Evolutionary conservation across 78 protist species (phyloP).

Genomic region (Cyanophora paradoxa): DNA sequence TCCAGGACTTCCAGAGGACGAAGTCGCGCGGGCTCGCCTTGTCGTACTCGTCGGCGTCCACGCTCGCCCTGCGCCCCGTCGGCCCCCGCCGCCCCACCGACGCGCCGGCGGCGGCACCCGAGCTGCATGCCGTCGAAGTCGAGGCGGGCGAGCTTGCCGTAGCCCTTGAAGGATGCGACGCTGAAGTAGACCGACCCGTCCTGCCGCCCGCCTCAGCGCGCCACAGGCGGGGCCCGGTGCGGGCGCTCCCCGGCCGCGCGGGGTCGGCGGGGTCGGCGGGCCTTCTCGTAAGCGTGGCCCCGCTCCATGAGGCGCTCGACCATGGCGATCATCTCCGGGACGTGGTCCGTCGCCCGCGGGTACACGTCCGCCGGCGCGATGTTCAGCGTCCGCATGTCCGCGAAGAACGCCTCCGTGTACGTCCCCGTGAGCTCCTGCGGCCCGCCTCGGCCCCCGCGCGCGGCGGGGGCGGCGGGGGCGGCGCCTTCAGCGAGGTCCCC

Average conservation of each 20-base stretch:
- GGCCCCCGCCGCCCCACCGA: conserved; percentile 7
- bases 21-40: conserved; percentile 33
- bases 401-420: conserved; percentile 29
- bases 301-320: conserved; percentile 9
- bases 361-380: conserved; percentile 11
- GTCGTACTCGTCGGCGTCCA: background rate
- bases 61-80: no score
- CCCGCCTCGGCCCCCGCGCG: background rate
- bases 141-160: conserved; percentile 31
- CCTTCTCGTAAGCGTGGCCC: conserved; percentile 34
- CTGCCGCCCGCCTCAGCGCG: background rate
- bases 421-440: conserved; percentile 11
- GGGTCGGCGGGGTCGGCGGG: no score
- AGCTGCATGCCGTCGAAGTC: background rate
- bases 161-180: conserved; percentile 9
- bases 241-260: no score
- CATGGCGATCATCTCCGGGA: conserved; percentile 34
- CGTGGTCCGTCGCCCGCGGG: conserved; percentile 40
- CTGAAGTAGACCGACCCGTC: conserved; percentile 21
- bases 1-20: conserved; percentile 58
- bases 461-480: no score
- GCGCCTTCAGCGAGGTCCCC: no score
- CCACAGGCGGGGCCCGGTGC: background rate
- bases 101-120: no score
- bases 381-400: conserved; percentile 24